phyloP scores from a whole-genome alignment of 768 basidiomycete species.

The Naematelia aurantialba region DNA sequence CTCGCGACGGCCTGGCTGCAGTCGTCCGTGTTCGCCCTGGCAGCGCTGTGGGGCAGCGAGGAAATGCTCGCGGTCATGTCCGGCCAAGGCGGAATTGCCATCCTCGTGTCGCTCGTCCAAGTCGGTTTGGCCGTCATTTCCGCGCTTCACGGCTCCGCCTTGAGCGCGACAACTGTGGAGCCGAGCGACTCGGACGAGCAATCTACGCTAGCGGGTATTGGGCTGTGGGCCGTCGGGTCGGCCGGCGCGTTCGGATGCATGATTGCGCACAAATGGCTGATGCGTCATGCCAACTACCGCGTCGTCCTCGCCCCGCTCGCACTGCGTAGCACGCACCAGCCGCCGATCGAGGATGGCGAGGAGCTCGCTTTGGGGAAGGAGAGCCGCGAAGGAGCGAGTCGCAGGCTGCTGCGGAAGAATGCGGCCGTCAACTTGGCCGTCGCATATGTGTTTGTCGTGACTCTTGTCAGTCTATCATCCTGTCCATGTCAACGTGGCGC shows the following conservation, averaged over 20 bases:
- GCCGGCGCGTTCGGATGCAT: constrained; percentile 23
- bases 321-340: neutral
- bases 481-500: neutral
- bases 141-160: neutral
- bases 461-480: constrained; percentile 60
- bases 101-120: constrained; percentile 74
- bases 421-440: constrained; percentile 66
- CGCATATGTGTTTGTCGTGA: constrained; percentile 71
- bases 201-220: constrained; percentile 25
- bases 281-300: constrained; percentile 20
- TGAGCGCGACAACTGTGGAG: constrained; percentile 5
- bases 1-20: constrained; percentile 69
- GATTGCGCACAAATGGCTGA: constrained; percentile 23
- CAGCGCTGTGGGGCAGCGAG: constrained; percentile 69
- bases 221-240: constrained; percentile 31
- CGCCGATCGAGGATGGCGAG: neutral
- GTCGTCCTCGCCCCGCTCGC: constrained; percentile 12
- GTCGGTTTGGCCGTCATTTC: constrained; percentile 56
- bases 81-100: constrained; percentile 80
- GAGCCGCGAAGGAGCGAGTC: constrained; percentile 13
- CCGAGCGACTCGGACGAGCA: constrained; percentile 20
- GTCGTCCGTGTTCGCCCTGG: constrained; percentile 72
- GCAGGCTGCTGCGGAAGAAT: constrained; percentile 56
- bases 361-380: neutral
- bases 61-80: constrained; percentile 71